Evolutionary conservation across 2,329 filamentous ascomycete species (phyloP).

Genomic region (Fusarium sp.): DNA sequence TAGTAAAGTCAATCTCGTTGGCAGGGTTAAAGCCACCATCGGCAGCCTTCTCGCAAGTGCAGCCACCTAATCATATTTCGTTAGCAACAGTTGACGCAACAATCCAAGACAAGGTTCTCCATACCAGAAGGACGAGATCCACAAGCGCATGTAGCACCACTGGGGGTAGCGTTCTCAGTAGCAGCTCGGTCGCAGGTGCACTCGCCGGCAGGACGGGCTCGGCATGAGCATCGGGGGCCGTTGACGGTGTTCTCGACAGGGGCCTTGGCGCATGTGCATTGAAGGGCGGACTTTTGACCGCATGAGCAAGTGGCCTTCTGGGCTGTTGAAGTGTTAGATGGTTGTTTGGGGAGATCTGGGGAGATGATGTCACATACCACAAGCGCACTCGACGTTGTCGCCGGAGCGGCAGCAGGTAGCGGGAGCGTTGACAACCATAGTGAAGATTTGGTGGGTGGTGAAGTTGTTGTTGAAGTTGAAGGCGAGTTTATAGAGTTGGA

Average conservation of each 20-base stretch:
- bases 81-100: slow-evolving; percentile 27
- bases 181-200: slow-evolving; percentile 84
- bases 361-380: slow-evolving; percentile 61
- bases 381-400: slow-evolving; percentile 65
- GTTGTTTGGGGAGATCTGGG: background rate
- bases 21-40: slow-evolving; percentile 71
- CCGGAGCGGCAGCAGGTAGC: slow-evolving; percentile 71
- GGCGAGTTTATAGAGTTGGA: background rate
- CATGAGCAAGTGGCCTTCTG: slow-evolving; percentile 84
- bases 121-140: slow-evolving; percentile 79
- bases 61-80: slow-evolving; percentile 66
- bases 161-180: slow-evolving; percentile 74
- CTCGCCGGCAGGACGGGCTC: slow-evolving; percentile 80
- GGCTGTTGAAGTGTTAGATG: slow-evolving; percentile 56
- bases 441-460: slow-evolving; percentile 32
- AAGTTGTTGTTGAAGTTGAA: background rate
- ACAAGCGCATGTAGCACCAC: slow-evolving; percentile 78
- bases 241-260: slow-evolving; percentile 78
- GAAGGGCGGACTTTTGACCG: slow-evolving; percentile 86
- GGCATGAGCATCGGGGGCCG: slow-evolving; percentile 85
- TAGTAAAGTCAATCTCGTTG: slow-evolving; percentile 90
- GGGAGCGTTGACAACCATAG: slow-evolving; percentile 53
- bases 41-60: slow-evolving; percentile 84
- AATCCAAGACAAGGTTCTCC: slow-evolving; percentile 49
- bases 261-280: slow-evolving; percentile 88